These are phyloP conservation scores for Spinellus fusiger DNA, from an alignment of 192 early-diverging fungal genomes.

Conservation along the genomic window DNA sequence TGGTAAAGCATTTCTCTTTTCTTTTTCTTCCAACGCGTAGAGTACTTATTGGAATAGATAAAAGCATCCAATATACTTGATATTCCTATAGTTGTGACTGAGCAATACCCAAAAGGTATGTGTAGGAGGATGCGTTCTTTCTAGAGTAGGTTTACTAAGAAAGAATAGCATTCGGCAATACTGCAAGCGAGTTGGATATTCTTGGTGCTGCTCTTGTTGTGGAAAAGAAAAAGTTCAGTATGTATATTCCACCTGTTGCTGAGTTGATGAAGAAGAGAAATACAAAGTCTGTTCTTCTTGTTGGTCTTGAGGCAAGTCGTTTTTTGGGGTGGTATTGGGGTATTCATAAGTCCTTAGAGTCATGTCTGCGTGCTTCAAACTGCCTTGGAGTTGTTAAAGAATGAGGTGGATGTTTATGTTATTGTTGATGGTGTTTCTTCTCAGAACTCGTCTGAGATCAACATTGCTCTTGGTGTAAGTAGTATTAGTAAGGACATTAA, in stretches of 20 bases:
- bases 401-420: conserved; percentile 79
- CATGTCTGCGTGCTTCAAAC: conserved; percentile 97
- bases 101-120: conserved; percentile 73
- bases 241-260: conserved; percentile 63
- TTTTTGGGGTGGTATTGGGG: no score
- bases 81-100: conserved; percentile 86
- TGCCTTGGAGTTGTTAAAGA: conserved; percentile 79
- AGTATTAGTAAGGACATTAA: not conserved
- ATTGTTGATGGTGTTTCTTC: conserved; percentile 91
- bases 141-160: not conserved
- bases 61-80: conserved; percentile 65
- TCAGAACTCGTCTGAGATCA: conserved; percentile 74
- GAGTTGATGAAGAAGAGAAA: conserved; percentile 41
- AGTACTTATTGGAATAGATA: conserved; percentile 39
- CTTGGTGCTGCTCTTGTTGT: conserved; percentile 49
- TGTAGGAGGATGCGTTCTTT: not conserved
- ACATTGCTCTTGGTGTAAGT: conserved; percentile 71
- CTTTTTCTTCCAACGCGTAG: no score
- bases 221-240: conserved; percentile 87
- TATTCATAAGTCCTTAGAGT: conserved; percentile 38
- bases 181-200: conserved; percentile 73
- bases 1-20: conserved; percentile 60
- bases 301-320: conserved; percentile 78
- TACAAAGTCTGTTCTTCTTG: conserved; percentile 70
- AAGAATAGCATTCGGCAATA: conserved; percentile 62